phyloP scores from a whole-genome alignment of 352 stramenopile species.

The Pythium insidiosum region DNA sequence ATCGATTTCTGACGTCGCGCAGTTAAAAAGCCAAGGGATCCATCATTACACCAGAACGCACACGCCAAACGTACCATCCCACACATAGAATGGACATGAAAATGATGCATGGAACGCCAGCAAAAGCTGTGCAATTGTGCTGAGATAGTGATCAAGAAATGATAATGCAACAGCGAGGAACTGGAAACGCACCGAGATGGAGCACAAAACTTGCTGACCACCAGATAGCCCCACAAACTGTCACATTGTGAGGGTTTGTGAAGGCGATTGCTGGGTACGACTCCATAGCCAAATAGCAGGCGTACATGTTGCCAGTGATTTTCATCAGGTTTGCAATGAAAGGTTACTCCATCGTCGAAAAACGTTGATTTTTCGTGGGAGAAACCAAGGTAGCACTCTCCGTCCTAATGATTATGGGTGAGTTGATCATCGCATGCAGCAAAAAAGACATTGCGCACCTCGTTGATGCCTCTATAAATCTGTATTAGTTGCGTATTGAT shows the following conservation, averaged over 20 bases:
- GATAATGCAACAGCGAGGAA: background rate
- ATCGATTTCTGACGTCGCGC: constrained; percentile 20
- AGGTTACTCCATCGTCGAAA: constrained; percentile 22
- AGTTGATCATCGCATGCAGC: background rate
- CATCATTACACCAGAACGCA: background rate
- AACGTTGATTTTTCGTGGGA: constrained; percentile 21
- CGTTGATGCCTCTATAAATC: constrained; percentile 2
- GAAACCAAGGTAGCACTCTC: constrained; percentile 28
- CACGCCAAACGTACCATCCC: constrained; percentile 23
- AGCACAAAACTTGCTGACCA: constrained; percentile 29
- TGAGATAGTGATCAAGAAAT: background rate
- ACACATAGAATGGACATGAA: constrained; percentile 27
- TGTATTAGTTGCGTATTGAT: background rate
- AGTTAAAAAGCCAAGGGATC: background rate
- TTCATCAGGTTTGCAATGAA: constrained; percentile 38
- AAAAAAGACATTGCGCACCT: constrained; percentile 2
- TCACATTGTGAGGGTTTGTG: background rate
- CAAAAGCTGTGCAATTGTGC: constrained; percentile 17
- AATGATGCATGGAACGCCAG: constrained; percentile 28
- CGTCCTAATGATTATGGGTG: constrained; percentile 12
- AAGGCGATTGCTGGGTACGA: background rate
- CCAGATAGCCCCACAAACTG: constrained; percentile 32
- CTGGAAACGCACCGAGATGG: constrained; percentile 13
- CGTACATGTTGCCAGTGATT: constrained; percentile 24
- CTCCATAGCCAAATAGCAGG: background rate